Evolutionary conservation across 768 basidiomycete species (phyloP).

Genomic region (Phylloporus scabripes): DNA sequence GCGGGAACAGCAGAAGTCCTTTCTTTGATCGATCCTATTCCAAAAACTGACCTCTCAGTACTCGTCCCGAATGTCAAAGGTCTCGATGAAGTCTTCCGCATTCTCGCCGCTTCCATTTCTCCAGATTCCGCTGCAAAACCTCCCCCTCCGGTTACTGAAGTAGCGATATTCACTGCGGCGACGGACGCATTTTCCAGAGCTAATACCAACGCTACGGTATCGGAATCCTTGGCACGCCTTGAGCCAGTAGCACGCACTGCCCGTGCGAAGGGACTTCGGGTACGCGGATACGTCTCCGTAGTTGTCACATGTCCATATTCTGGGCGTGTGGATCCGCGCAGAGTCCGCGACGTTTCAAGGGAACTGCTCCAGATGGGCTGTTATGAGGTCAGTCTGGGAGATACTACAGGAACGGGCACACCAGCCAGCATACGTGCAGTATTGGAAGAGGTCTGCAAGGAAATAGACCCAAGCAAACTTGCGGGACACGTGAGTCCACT

Average conservation of each 20-base stretch:
- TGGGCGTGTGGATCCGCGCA: conserved; percentile 61
- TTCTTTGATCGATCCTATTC: conserved; percentile 45
- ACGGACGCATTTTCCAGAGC: conserved; percentile 82
- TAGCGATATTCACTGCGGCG: conserved; percentile 85
- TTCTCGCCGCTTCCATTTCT: conserved; percentile 38
- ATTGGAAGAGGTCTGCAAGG: conserved; percentile 62
- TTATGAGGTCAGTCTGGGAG: conserved; percentile 88
- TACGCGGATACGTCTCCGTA: conserved; percentile 84
- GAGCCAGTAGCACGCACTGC: conserved; percentile 60
- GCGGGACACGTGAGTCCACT: conserved; percentile 47
- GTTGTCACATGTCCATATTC: conserved; percentile 82
- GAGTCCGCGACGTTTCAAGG: conserved; percentile 64
- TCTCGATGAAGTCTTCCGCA: conserved; percentile 56
- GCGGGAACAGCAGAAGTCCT: conserved; percentile 78
- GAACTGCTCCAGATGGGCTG: conserved; percentile 85
- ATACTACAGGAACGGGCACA: conserved; percentile 85
- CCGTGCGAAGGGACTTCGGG: conserved; percentile 53
- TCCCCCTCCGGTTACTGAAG: conserved; percentile 66
- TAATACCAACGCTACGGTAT: conserved; percentile 74
- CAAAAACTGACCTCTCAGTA: conserved; percentile 66
- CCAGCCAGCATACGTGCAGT: conserved; percentile 63
- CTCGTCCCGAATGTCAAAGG: conserved; percentile 79
- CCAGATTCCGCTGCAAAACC: conserved; percentile 26
- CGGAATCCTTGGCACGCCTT: conserved; percentile 63
- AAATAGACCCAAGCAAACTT: conserved; percentile 57